These are phyloP conservation scores for Talaromyces sp. DNA, from an alignment of 2,329 filamentous ascomycete genomes.

Conservation along the genomic window DNA sequence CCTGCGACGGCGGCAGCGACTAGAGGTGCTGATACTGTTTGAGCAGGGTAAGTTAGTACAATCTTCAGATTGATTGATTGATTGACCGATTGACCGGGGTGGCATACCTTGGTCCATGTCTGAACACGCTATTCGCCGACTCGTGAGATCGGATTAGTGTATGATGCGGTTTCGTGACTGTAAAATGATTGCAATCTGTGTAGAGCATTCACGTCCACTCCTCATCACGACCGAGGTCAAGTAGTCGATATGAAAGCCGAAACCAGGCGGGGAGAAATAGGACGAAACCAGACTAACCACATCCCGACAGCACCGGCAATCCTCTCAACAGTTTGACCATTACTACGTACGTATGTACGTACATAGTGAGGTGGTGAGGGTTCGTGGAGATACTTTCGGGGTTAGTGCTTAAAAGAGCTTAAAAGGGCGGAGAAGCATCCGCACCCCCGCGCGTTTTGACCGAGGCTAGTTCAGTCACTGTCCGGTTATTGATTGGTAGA, in stretches of 20 bases:
- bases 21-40: background rate
- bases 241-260: background rate
- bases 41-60: background rate
- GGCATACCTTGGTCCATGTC: constrained; percentile 6
- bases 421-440: constrained; percentile 4
- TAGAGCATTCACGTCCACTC: background rate
- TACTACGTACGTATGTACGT: background rate
- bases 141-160: background rate
- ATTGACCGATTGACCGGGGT: background rate
- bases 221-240: background rate
- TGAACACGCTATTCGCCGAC: background rate
- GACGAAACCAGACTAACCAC: background rate
- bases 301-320: background rate
- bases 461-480: background rate
- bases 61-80: background rate
- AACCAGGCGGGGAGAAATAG: background rate
- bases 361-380: background rate
- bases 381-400: background rate
- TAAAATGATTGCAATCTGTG: no score
- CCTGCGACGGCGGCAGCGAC: constrained; percentile 30
- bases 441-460: background rate
- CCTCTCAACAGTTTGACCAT: background rate
- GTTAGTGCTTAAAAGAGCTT: background rate
- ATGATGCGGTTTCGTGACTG: no score
- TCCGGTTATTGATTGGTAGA: background rate